Conservation (phyloP, 1,284 basidiomycete species). For the Polyporus tsugae region DNA sequence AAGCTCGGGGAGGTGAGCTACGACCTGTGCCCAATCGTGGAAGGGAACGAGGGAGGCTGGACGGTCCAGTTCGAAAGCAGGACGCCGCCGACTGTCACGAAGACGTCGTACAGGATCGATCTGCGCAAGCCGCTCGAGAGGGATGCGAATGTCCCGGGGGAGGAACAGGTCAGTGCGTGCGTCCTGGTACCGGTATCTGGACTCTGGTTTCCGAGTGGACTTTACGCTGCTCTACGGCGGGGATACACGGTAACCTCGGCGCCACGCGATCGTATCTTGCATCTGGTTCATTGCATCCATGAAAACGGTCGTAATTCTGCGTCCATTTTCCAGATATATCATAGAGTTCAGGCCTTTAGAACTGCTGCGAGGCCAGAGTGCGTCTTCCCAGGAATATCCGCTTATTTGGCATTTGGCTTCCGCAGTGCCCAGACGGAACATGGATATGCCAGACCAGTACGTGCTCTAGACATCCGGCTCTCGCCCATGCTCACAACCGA, state of each 20-base stretch:
- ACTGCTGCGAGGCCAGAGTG: neutral
- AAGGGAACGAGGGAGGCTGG: constrained; percentile 34
- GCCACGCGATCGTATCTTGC: neutral
- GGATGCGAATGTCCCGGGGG: constrained; percentile 32
- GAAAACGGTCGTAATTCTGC: no score
- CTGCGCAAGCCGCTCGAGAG: constrained; percentile 39
- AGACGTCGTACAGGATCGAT: constrained; percentile 41
- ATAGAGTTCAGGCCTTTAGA: neutral
- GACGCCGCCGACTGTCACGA: constrained; percentile 45
- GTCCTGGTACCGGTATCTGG: neutral
- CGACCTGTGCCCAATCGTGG: constrained; percentile 44
- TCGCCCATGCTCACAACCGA: neutral
- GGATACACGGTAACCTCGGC: neutral
- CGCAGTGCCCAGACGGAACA: constrained; percentile 46
- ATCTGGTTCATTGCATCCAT: neutral
- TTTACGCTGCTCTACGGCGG: neutral
- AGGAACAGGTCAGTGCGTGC: constrained; percentile 40
- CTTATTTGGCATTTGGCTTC: constrained; percentile 33
- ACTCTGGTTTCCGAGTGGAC: neutral
- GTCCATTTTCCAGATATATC: no score
- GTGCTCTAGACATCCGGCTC: constrained; percentile 17
- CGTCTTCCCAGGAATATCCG: neutral
- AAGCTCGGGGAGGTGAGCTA: constrained; percentile 36
- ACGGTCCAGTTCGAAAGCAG: constrained; percentile 33
- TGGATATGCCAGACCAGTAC: constrained; percentile 46